Base-by-base conservation (phyloP, 1,284 basidiomycete genomes). In the Cutaneotrichosporon cavernicola region DNA sequence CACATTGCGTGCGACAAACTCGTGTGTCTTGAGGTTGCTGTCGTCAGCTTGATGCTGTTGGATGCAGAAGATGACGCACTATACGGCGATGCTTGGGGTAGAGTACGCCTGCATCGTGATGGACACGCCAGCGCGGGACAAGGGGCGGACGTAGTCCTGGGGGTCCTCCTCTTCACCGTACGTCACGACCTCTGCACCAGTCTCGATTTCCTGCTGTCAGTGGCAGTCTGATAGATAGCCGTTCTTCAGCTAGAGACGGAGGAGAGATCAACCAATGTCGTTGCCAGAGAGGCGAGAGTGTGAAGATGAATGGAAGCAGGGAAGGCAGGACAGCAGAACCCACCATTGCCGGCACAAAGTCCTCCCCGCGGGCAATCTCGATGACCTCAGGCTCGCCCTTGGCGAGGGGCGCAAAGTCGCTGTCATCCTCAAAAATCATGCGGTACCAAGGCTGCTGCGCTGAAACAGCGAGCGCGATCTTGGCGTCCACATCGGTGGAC, bases 261-360 rank as follows among this genome's bases (percentile, higher is more conserved):
- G 26, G 26, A 13, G 40, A 43, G 14, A 18, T 16, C 40, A 18
- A 13, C 40, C 11, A n/a, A n/a, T 16, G 14, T 16, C 43, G 2
- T 4, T 49, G 1, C 21, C 9, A 21, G 47, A 22, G n/a, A 21
- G 47, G n/a, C 22, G 47, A 26, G 13, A 21, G 21, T 49, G 47
- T 7, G 7, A 2, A n/a, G 10, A 49, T 9, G 7, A 9, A 49
- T 9, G 9, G 47, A 26, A 22, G 22, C 13, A 50, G 22, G 49
- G 49, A 30, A 50, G 49, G 26, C 22, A 13, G 14, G 9, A 32
- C 31, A 30, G 50, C 22, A 11, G 6, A 22, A 73, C 75, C 65
- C 65, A 78, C 78, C 5, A 72, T 77, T n/a, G 77, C 80, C 52
- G 77, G 73, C 1, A 82, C 70, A 62, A 82, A 82, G 14, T 78